Conservation (phyloP, 306 rosid genomes). For the Alnus rubra region DNA sequence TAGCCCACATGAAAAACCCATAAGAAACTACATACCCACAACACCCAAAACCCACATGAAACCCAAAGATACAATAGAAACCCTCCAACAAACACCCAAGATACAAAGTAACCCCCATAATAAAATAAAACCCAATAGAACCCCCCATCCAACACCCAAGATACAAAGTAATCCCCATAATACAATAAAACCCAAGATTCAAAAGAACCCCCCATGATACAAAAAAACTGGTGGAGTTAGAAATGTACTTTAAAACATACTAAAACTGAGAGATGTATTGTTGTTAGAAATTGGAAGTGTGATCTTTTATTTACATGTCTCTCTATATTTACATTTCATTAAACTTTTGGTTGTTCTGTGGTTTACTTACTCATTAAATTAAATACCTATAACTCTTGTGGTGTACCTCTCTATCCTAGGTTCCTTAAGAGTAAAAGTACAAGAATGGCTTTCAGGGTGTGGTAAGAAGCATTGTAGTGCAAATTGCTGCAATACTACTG, state of each 20-base stretch:
- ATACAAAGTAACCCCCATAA: too few relatives aligned
- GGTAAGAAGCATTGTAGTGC: slow-evolving; percentile 54
- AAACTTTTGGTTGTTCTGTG: slow-evolving; percentile 6
- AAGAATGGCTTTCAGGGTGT: slow-evolving; percentile 75
- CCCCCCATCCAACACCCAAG: too few relatives aligned
- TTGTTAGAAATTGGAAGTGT: slow-evolving; percentile 1
- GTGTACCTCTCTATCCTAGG: slow-evolving; percentile 43
- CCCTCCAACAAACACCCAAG: too few relatives aligned
- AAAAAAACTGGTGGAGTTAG: background rate
- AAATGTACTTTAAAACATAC: background rate
- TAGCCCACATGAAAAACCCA: too few relatives aligned
- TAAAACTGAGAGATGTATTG: background rate
- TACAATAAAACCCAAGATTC: too few relatives aligned
- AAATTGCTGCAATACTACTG: slow-evolving; percentile 49
- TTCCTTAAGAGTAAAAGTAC: slow-evolving; percentile 61
- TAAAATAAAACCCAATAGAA: too few relatives aligned
- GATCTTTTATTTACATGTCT: background rate
- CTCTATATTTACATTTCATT: background rate
- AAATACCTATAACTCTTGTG: slow-evolving; percentile 25
- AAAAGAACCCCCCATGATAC: too few relatives aligned
- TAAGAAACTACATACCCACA: too few relatives aligned
- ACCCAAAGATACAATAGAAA: too few relatives aligned
- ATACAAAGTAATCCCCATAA: too few relatives aligned
- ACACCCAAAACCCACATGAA: too few relatives aligned
- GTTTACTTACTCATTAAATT: slow-evolving; percentile 23